Evolutionary conservation across 2,329 filamentous ascomycete species (phyloP).

Genomic region (Colletotrichum cordylinicola): DNA sequence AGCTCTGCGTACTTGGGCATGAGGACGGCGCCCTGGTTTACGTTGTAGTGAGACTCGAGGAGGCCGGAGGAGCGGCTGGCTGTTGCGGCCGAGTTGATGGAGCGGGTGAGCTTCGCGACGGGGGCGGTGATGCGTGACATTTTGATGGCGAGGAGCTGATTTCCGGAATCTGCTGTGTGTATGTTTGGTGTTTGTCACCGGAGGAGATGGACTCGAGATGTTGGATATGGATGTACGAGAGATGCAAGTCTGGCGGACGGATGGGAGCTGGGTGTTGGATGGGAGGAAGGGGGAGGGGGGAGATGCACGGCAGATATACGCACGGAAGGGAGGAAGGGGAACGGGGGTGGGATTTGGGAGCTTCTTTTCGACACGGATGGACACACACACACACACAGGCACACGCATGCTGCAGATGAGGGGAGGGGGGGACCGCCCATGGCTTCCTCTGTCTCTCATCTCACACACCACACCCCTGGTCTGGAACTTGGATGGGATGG

Average conservation of each 20-base stretch:
- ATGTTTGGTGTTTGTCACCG: not conserved
- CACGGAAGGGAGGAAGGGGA: constrained; percentile 6
- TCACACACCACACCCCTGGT: not conserved
- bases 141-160: not conserved
- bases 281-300: not conserved
- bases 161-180: not conserved
- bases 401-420: not conserved
- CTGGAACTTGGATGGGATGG: constrained; percentile 5
- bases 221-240: not conserved
- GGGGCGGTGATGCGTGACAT: constrained; percentile 59
- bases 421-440: not conserved
- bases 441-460: not conserved
- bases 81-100: constrained; percentile 48
- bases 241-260: not conserved
- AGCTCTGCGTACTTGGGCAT: constrained; percentile 56
- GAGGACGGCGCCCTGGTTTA: constrained; percentile 40
- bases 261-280: not conserved
- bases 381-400: not conserved
- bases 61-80: constrained; percentile 35
- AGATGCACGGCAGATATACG: constrained; percentile 20
- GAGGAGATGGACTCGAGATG: not conserved
- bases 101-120: constrained; percentile 53
- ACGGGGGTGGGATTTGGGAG: not conserved
- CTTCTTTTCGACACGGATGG: not conserved
- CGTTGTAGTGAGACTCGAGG: constrained; percentile 33